Percentiles rank a stretch among this genome's conserved stretches.
These are phyloP conservation scores for Globisporangium uncinulatum DNA, from an alignment of 352 stramenopile genomes.

Conservation along the genomic window DNA sequence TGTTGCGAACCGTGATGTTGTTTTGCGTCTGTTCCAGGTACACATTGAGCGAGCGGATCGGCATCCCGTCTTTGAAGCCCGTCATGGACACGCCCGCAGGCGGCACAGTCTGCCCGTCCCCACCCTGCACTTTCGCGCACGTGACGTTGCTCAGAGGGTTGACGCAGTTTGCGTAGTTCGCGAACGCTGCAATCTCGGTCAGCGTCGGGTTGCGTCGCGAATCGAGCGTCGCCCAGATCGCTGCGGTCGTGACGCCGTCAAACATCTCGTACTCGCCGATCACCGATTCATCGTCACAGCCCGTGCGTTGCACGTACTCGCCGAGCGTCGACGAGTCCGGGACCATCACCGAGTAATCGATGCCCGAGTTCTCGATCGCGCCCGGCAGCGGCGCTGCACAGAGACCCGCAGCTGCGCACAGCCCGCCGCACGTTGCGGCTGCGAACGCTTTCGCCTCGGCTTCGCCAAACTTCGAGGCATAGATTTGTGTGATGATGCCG, in stretches of 20 bases:
- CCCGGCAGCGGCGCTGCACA: conserved; percentile 59
- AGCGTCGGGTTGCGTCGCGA: conserved; percentile 15
- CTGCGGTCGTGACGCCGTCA: conserved; percentile 34
- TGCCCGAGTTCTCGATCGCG: conserved; percentile 42
- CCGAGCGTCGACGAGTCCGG: conserved; percentile 30
- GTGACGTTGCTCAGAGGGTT: conserved; percentile 14
- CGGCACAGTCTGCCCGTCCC: conserved; percentile 6
- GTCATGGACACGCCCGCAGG: conserved; percentile 12
- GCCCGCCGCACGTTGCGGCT: conserved; percentile 24
- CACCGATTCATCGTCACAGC: conserved; percentile 51
- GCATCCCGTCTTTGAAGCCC: conserved; percentile 9
- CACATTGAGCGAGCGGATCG: neutral
- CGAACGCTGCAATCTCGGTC: conserved; percentile 14
- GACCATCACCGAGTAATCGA: conserved; percentile 41
- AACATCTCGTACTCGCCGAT: conserved; percentile 69
- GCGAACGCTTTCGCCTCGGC: conserved; percentile 30
- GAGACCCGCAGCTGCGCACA: conserved; percentile 41
- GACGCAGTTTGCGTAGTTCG: conserved; percentile 14
- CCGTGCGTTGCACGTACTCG: conserved; percentile 53
- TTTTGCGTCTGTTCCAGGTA: conserved; percentile 13
- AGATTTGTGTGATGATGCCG: conserved; percentile 32
- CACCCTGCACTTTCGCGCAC: conserved; percentile 11
- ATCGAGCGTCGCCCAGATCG: conserved; percentile 18
- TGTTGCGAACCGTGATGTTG: conserved; percentile 13
- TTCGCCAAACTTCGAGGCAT: conserved; percentile 31